Percentiles rank a stretch among this genome's conserved stretches.
phyloP scores from a whole-genome alignment of 768 basidiomycete species.

The Boletus rubroflammeus region DNA sequence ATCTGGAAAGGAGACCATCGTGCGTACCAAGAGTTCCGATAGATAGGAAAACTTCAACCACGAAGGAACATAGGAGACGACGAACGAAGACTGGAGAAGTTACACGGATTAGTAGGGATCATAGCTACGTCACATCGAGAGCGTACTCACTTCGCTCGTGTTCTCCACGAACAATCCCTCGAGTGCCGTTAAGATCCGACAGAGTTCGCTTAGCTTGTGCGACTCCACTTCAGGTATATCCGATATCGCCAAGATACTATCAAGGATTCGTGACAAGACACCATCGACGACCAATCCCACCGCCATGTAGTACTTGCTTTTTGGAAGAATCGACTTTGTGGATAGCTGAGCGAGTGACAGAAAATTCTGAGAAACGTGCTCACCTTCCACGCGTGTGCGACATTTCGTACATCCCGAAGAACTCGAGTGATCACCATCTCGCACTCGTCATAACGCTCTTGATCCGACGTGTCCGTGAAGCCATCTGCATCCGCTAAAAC shows the following conservation, averaged over 20 bases:
- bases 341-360: neutral
- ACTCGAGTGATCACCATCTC: slow-evolving; percentile 63
- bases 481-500: slow-evolving; percentile 55
- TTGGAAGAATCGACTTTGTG: slow-evolving; percentile 60
- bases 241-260: slow-evolving; percentile 67
- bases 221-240: slow-evolving; percentile 92
- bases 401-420: slow-evolving; percentile 57
- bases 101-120: neutral
- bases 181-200: slow-evolving; percentile 70
- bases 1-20: slow-evolving; percentile 8
- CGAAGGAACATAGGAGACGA: slow-evolving; percentile 81
- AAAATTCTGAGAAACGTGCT: slow-evolving; percentile 9
- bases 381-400: slow-evolving; percentile 75
- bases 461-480: slow-evolving; percentile 66
- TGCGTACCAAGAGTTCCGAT: slow-evolving; percentile 82
- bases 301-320: slow-evolving; percentile 66
- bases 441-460: slow-evolving; percentile 73
- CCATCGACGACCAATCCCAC: slow-evolving; percentile 70
- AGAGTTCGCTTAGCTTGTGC: slow-evolving; percentile 76
- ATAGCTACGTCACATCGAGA: neutral
- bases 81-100: slow-evolving; percentile 57
- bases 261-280: slow-evolving; percentile 61
- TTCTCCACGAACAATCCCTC: slow-evolving; percentile 79
- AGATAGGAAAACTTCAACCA: slow-evolving; percentile 97
- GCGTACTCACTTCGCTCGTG: slow-evolving; percentile 47